phyloP scores from a whole-genome alignment of 805 yeast genomes.

The Candida gorgasii region DNA sequence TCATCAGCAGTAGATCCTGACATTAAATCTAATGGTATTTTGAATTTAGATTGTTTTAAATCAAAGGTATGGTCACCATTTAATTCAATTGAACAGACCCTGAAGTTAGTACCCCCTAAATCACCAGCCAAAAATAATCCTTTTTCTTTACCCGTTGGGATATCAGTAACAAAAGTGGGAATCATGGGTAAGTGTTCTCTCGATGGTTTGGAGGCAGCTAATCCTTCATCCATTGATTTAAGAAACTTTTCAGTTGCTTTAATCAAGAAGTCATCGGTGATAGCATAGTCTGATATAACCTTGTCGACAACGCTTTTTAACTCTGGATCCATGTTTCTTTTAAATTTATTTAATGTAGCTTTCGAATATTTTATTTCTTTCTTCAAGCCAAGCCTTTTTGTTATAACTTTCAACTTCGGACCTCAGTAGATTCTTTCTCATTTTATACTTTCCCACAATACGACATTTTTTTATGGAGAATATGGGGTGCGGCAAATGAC shows the following conservation, averaged over 20 bases:
- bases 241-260: slow-evolving; percentile 58
- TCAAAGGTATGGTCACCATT: slow-evolving; percentile 78
- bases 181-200: slow-evolving; percentile 75
- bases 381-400: background rate
- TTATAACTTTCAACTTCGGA: slow-evolving; percentile 6
- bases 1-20: slow-evolving; percentile 61
- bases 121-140: slow-evolving; percentile 90
- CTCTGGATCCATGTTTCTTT: slow-evolving; percentile 18
- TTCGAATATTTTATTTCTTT: background rate
- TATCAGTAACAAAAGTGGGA: slow-evolving; percentile 82
- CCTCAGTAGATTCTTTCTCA: slow-evolving; percentile 6
- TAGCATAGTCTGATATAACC: slow-evolving; percentile 41
- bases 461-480: slow-evolving; percentile 6
- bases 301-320: slow-evolving; percentile 31
- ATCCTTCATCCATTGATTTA: slow-evolving; percentile 61
- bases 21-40: slow-evolving; percentile 79
- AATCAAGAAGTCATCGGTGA: slow-evolving; percentile 43
- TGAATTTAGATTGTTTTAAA: slow-evolving; percentile 72
- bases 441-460: slow-evolving; percentile 1
- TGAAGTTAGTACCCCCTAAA: slow-evolving; percentile 93
- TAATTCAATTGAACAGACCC: slow-evolving; percentile 86
- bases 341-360: background rate
- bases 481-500: slow-evolving; percentile 7
- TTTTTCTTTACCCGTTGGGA: slow-evolving; percentile 82
- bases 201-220: slow-evolving; percentile 40